These are phyloP conservation scores for Mimosa pudica DNA, from an alignment of 306 rosid species.

Conservation along the genomic window DNA sequence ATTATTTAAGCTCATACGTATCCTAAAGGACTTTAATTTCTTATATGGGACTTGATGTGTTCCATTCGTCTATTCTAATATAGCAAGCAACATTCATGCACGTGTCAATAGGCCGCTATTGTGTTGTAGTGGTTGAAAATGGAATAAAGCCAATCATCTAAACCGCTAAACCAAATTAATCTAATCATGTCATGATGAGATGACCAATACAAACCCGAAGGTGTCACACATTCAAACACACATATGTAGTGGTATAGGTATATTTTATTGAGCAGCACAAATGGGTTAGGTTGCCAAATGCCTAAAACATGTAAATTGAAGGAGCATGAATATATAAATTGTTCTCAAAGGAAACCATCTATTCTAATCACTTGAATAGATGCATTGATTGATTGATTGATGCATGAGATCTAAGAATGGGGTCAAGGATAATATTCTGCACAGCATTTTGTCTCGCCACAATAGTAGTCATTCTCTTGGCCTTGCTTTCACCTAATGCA, in stretches of 20 bases:
- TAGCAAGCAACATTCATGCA: no score
- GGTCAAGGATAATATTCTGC: conserved; percentile 58
- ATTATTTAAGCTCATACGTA: no score
- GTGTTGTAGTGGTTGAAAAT: not conserved
- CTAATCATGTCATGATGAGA: no score
- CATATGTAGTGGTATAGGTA: conserved; percentile 38
- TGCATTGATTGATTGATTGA: not conserved
- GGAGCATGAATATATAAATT: not conserved
- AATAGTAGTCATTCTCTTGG: conserved; percentile 63
- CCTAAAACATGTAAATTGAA: conserved; percentile 18
- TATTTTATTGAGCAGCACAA: conserved; percentile 19
- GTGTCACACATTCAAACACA: not conserved
- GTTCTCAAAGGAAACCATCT: not conserved
- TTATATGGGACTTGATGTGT: no score
- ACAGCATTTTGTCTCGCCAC: conserved; percentile 57
- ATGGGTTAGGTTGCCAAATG: conserved; percentile 41
- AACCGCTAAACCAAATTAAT: not conserved
- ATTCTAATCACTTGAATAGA: not conserved
- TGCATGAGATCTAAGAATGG: conserved; percentile 39
- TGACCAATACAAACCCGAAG: conserved; percentile 8
- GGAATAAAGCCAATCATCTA: not conserved
- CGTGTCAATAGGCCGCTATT: no score
- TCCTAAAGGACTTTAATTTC: no score
- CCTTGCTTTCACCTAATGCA: conserved; percentile 57
- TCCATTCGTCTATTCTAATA: no score